Percentiles rank a stretch among this genome's conserved stretches.
Evolutionary conservation across 202 grass and related monocot genomes (phyloP).

Genomic region (Cymbopogon flexuosus): DNA sequence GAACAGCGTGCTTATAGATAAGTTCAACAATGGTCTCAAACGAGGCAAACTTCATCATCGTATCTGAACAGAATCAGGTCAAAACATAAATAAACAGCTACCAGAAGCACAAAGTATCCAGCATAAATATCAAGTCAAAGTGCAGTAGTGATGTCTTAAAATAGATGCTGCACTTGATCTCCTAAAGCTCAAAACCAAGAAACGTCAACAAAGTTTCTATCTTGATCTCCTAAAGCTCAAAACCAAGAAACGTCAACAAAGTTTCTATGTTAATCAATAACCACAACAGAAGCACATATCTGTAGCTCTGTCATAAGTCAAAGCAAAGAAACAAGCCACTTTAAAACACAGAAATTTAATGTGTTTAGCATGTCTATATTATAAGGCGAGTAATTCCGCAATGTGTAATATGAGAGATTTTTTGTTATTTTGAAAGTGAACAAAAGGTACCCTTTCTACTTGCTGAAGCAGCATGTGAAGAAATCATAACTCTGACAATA

Average conservation of each 20-base stretch:
- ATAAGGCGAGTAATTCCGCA: neutral
- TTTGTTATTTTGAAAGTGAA: neutral
- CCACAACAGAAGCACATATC: neutral
- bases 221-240: neutral
- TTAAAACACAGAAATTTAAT: neutral
- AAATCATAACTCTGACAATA: neutral
- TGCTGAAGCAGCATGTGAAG: neutral
- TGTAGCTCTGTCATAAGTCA: neutral
- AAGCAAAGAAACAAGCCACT: neutral
- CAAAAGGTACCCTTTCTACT: neutral
- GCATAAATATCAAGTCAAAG: neutral
- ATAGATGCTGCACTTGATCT: neutral
- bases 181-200: neutral
- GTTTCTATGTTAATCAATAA: neutral
- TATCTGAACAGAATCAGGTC: slow-evolving; percentile 36
- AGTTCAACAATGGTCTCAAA: slow-evolving; percentile 61
- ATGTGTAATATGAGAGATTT: neutral
- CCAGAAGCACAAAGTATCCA: neutral
- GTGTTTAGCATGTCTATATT: neutral
- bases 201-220: no score
- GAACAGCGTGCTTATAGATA: slow-evolving; percentile 58
- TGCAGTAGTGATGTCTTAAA: neutral
- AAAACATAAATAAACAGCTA: slow-evolving; percentile 4
- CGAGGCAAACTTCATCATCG: slow-evolving; percentile 71
- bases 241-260: neutral